These are phyloP conservation scores for Wickerhamiella parazyma DNA, from an alignment of 805 yeast species.

Conservation along the genomic window DNA sequence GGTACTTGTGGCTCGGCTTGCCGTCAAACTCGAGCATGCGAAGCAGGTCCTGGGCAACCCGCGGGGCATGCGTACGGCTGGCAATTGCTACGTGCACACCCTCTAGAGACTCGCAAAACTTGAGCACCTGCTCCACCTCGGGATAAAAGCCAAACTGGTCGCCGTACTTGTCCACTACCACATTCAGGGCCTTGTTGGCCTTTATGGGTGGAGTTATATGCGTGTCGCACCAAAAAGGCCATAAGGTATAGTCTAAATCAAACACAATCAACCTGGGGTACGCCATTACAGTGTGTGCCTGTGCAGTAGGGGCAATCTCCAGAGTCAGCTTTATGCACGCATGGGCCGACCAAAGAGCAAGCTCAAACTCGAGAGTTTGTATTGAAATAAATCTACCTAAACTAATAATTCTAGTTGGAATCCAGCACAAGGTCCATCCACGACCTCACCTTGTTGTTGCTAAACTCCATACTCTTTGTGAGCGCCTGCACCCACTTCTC, in stretches of 20 bases:
- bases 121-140: constrained; percentile 55
- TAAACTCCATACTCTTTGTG: constrained; percentile 36
- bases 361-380: neutral
- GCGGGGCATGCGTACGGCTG: constrained; percentile 66
- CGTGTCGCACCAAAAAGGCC: constrained; percentile 78
- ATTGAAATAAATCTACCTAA: neutral
- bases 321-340: neutral
- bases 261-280: constrained; percentile 48
- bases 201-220: constrained; percentile 47
- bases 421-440: constrained; percentile 22
- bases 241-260: constrained; percentile 62
- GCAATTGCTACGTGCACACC: constrained; percentile 51
- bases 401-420: neutral
- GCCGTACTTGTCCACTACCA: constrained; percentile 42
- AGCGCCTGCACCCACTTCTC: constrained; percentile 50
- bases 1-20: constrained; percentile 37
- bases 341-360: neutral
- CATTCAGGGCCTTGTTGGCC: constrained; percentile 24
- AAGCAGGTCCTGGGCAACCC: constrained; percentile 54
- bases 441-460: constrained; percentile 15
- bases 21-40: constrained; percentile 38
- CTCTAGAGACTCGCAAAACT: constrained; percentile 34
- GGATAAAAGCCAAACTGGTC: constrained; percentile 42
- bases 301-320: neutral
- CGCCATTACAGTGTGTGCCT: neutral